A percentile compares a stretch with the other conserved stretches of the same genome.
phyloP scores from a whole-genome alignment of 768 basidiomycete species.

The Lactifluus volemus region DNA sequence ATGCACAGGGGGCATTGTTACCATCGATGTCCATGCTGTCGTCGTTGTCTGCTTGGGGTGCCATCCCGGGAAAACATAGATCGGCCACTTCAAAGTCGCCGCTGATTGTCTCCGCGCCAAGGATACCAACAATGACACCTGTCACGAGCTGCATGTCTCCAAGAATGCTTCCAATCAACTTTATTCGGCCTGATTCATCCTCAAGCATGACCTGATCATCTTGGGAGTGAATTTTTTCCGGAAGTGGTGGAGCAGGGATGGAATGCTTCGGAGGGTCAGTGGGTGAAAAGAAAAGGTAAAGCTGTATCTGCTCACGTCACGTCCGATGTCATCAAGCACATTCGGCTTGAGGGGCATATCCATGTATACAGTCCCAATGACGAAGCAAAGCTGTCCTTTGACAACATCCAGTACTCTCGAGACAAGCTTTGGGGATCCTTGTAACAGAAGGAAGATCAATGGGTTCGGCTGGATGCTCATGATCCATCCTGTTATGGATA shows the following conservation, averaged over 20 bases:
- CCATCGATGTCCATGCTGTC: conserved; percentile 67
- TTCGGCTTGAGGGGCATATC: conserved; percentile 99
- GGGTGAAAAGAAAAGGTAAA: not conserved
- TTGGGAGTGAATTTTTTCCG: conserved; percentile 62
- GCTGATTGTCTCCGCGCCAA: conserved; percentile 81
- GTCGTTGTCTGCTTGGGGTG: conserved; percentile 43
- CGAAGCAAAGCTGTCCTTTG: conserved; percentile 78
- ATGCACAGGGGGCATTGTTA: conserved; percentile 24
- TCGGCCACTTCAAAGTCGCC: conserved; percentile 96
- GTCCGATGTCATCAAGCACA: conserved; percentile 89
- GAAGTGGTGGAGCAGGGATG: conserved; percentile 74
- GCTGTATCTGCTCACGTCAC: conserved; percentile 60
- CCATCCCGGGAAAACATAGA: conserved; percentile 75
- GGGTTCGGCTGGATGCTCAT: not conserved
- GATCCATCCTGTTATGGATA: not conserved
- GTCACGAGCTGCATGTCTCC: conserved; percentile 64
- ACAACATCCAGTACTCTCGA: conserved; percentile 80
- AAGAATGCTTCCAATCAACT: conserved; percentile 71
- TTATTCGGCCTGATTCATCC: conserved; percentile 91
- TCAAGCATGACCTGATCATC: conserved; percentile 85
- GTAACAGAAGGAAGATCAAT: not conserved
- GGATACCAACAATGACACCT: conserved; percentile 80
- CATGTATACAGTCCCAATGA: conserved; percentile 95
- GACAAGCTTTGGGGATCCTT: conserved; percentile 65
- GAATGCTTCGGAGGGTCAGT: conserved; percentile 46